Evolutionary conservation across 441 rosid genomes (phyloP), one percentile per base, ranked within the genome.

Genomic region (Bruguiera hainesii): DNA sequence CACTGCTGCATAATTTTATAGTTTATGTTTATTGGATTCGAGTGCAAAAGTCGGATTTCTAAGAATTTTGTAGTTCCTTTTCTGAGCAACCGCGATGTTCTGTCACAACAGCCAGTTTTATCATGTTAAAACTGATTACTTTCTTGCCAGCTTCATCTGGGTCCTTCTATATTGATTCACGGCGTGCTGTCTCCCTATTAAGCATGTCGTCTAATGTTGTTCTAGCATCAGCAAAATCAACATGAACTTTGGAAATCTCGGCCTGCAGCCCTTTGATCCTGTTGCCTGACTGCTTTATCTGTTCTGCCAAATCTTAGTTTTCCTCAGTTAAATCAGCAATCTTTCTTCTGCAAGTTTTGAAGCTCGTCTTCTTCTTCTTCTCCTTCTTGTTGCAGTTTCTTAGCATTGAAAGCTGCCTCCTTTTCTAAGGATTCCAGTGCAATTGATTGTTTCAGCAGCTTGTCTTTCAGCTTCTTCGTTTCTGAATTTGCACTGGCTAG

Each of bases 361-460:
- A 85, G 72, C 73, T 85, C 90, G 25, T 70, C 65, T 68, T 83
- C 84, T 68, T 83, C 84, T 72, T 78, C 83, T 69, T 83, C 84
- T 68, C 82, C 84, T 72, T 78, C 83, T 69, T 75, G 85, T 56
- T 65, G 76, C 73, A 90, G 78, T 68, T 71, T 76, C 69, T 76
- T 81, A 6, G 87, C 86, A 79, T 84, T 80, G 29, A 67, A 73
- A 42, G 83, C 87, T 56, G 86, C 83, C 80, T 59, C 81, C 56
- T 81, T 75, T 68, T 85, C 88, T 63, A 88, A 87, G 50, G 91
- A 71, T 57, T 83, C 88, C 63, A 90, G 37, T 56, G 87, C 88
- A 46, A 71, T 74, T 60, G 74, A 70, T 56, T 23, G 77, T 78
- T 71, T 75, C 63, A 68, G 46, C 56, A 89, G 64, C 58, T 85